phyloP scores from a whole-genome alignment of 2,329 filamentous ascomycete species.

The Penicillium sp. region DNA sequence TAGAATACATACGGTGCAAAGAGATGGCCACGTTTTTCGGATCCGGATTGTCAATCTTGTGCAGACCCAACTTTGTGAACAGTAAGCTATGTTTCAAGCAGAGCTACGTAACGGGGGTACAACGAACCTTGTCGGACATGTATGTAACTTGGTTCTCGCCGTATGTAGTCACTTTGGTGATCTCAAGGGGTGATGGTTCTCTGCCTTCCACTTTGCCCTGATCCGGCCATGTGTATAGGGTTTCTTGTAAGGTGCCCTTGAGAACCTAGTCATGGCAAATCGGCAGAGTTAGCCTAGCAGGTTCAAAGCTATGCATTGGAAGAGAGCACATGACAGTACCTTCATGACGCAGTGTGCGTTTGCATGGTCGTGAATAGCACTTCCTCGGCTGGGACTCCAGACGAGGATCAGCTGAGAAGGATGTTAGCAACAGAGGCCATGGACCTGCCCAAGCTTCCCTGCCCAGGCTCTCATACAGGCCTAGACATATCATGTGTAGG shows the following conservation, averaged over 20 bases:
- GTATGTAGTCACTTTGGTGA: constrained; percentile 72
- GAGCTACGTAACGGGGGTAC: not conserved
- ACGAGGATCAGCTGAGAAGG: constrained; percentile 76
- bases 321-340: constrained; percentile 32
- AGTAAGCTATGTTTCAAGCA: constrained; percentile 6
- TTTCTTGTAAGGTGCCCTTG: constrained; percentile 78
- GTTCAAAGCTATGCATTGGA: not conserved
- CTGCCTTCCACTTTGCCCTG: constrained; percentile 51
- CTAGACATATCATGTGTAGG: not conserved
- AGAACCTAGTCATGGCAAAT: constrained; percentile 61
- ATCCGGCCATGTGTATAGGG: constrained; percentile 75
- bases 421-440: constrained; percentile 14
- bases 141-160: constrained; percentile 78
- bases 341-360: constrained; percentile 94
- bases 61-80: constrained; percentile 70
- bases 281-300: not conserved
- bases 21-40: constrained; percentile 77
- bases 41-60: constrained; percentile 78
- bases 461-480: not conserved
- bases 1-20: constrained; percentile 67
- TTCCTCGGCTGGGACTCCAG: constrained; percentile 83
- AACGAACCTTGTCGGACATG: constrained; percentile 74
- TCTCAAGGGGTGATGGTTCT: constrained; percentile 59
- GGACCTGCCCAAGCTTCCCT: not conserved
- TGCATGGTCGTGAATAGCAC: constrained; percentile 85